phyloP scores from a whole-genome alignment of 805 yeast genomes.

The Starmerella floricola region DNA sequence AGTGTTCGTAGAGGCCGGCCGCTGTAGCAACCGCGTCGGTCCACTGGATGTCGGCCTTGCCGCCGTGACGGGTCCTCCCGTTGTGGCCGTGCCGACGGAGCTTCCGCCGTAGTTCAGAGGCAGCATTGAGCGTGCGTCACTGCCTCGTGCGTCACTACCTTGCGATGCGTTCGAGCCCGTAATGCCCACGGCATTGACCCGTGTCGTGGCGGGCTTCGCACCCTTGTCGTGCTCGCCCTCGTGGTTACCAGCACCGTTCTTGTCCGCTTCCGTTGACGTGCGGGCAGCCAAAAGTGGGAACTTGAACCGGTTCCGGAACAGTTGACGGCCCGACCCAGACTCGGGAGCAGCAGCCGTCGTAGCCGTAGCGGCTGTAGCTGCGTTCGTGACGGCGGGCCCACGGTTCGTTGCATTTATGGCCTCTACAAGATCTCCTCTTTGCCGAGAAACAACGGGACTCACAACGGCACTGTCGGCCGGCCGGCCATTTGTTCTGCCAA shows the following conservation, averaged over 20 bases:
- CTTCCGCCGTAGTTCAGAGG: too few relatives aligned
- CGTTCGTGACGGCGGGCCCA: background rate
- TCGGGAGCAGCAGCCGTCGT: background rate
- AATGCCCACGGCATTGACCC: slow-evolving; percentile 1
- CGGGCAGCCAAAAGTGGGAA: slow-evolving; percentile 14
- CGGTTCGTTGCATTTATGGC: background rate
- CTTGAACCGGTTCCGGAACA: slow-evolving; percentile 9
- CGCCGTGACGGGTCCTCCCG: background rate
- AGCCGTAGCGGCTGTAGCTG: background rate
- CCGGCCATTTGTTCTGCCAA: slow-evolving; percentile 16
- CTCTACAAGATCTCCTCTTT: slow-evolving; percentile 1
- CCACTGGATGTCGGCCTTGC: slow-evolving; percentile 1
- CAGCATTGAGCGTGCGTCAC: too few relatives aligned
- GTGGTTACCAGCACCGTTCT: background rate
- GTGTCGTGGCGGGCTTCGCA: background rate
- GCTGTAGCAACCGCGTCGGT: slow-evolving; percentile 9
- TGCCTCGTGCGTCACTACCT: too few relatives aligned
- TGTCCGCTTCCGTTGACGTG: slow-evolving; percentile 9
- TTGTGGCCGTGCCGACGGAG: background rate
- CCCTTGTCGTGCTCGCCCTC: too few relatives aligned
- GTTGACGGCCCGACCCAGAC: background rate
- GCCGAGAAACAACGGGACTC: slow-evolving; percentile 12
- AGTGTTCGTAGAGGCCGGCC: slow-evolving; percentile 11
- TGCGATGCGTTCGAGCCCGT: too few relatives aligned
- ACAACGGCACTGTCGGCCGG: slow-evolving; percentile 1